A percentile compares a stretch with the other conserved stretches of the same genome.
phyloP scores from a whole-genome alignment of 768 basidiomycete species.

The Suillus lakei region DNA sequence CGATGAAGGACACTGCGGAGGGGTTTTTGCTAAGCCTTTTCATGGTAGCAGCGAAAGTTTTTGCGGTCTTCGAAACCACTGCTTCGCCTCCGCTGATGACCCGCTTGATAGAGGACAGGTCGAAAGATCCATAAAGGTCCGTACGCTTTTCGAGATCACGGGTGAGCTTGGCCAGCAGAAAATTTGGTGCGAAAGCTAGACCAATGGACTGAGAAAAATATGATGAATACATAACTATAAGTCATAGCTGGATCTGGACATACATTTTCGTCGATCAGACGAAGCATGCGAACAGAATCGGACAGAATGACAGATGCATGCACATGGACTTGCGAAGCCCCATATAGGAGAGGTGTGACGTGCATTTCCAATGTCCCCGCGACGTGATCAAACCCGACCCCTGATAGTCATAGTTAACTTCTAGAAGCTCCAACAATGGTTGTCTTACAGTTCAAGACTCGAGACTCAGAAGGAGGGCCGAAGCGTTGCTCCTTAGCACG shows the following conservation, averaged over 20 bases:
- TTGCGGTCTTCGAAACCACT: constrained; percentile 42
- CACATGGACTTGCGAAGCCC: constrained; percentile 29
- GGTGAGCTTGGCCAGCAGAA: constrained; percentile 44
- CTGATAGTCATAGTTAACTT: constrained; percentile 14
- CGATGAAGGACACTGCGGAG: constrained; percentile 16
- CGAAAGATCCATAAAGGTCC: constrained; percentile 31
- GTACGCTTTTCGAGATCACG: constrained; percentile 34
- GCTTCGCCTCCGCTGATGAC: constrained; percentile 50
- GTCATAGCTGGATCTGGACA: constrained; percentile 26
- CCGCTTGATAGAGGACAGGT: constrained; percentile 39
- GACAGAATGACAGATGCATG: constrained; percentile 29
- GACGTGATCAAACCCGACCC: constrained; percentile 52
- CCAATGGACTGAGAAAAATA: constrained; percentile 29
- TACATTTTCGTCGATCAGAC: constrained; percentile 42
- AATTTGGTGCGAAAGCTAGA: constrained; percentile 45
- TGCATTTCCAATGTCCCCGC: constrained; percentile 49
- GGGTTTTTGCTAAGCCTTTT: constrained; percentile 29
- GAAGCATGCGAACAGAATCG: constrained; percentile 26
- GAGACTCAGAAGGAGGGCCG: constrained; percentile 34
- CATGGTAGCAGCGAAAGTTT: constrained; percentile 40
- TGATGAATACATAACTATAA: constrained; percentile 9
- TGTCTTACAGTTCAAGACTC: constrained; percentile 44
- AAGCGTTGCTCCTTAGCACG: constrained; percentile 40
- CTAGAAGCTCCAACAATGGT: not conserved
- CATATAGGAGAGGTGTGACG: constrained; percentile 39